Evolutionary conservation across 108 stramenopile species (phyloP).

Genomic region (Discostella pseudostelligera): DNA sequence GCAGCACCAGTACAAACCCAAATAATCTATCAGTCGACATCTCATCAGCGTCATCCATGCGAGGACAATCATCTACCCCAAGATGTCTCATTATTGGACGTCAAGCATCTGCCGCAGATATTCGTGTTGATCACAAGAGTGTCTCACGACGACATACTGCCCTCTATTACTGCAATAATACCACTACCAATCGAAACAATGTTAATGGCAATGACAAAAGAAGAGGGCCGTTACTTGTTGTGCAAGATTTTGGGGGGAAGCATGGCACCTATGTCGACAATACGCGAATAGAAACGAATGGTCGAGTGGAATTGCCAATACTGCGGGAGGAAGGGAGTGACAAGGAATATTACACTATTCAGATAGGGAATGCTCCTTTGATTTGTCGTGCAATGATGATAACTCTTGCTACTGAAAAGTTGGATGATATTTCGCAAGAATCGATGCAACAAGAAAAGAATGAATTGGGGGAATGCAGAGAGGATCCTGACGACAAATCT

Average conservation of each 20-base stretch:
- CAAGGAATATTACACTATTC: conserved; percentile 10
- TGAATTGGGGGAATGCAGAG: not conserved
- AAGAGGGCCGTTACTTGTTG: conserved; percentile 19
- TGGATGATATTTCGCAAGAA: not conserved
- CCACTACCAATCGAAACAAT: not conserved
- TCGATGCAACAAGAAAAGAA: not conserved
- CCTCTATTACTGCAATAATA: conserved; percentile 21
- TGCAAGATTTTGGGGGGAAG: conserved; percentile 71
- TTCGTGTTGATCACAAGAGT: conserved; percentile 64
- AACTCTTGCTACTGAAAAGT: not conserved
- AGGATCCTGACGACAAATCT: conserved; percentile 3
- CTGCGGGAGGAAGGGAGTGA: not conserved
- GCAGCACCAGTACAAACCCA: not conserved
- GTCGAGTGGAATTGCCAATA: conserved; percentile 27
- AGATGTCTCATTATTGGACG: conserved; percentile 55
- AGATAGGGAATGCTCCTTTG: conserved; percentile 43
- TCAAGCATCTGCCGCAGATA: conserved; percentile 59
- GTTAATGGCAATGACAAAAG: not conserved
- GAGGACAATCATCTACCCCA: conserved; percentile 12
- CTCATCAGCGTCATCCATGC: conserved; percentile 27
- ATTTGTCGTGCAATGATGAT: conserved; percentile 20
- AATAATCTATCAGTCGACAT: conserved; percentile 6
- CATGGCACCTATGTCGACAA: conserved; percentile 60
- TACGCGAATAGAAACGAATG: conserved; percentile 41
- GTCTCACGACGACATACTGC: conserved; percentile 68